Base-by-base conservation (phyloP, 1,139 yeast species). In the Hyphopichia wangnamkhiaoensis region DNA sequence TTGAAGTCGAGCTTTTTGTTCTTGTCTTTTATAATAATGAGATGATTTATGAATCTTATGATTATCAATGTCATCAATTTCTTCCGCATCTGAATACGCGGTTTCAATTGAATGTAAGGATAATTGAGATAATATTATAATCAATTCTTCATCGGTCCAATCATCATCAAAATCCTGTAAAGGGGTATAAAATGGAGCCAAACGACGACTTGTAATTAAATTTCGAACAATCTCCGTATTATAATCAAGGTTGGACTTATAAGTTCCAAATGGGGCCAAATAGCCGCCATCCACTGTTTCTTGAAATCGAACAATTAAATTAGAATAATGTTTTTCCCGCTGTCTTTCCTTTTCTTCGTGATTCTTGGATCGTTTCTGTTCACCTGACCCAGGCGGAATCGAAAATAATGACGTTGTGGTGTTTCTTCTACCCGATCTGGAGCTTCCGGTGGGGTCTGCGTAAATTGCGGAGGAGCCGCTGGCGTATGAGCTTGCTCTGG, bases 161-260 rank as follows among this genome's bases (percentile, higher is more conserved):
- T 61, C 49, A n/a, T 74, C 79, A 43, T 85, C 83, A 54, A 76
- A 87, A 54, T 89, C 96, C 53, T 87, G 89, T 38, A 93, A 67
- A 0, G 98, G 98, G 3, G 91, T 85, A 58, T 79, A 93, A 59
- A 93, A 93, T 1, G 98, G 98, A 0, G 98, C 91, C 34, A 93
- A 54, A 48, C 74, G 76, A 33, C 98, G 75, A 34, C 53, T 52
- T 4, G 62, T 50, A 17, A 91, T 85, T 30, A 87, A 65, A 19
- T 67, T 74, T 35, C 88, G 76, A 8, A 91, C 96, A 2, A 84
- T 70, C 27, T 78, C 79, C 13, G 86, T 77, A 54, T 84, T 79
- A 63, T 80, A 93, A 58, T 87, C 96, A 45, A 87, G 73, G 40
- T 84, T 80, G 43, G 84, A 72, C 48, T 76, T 79, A 61, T 91